Evolutionary conservation across 2,329 filamentous ascomycete genomes (phyloP).

Genomic region (Penicillium sp.): DNA sequence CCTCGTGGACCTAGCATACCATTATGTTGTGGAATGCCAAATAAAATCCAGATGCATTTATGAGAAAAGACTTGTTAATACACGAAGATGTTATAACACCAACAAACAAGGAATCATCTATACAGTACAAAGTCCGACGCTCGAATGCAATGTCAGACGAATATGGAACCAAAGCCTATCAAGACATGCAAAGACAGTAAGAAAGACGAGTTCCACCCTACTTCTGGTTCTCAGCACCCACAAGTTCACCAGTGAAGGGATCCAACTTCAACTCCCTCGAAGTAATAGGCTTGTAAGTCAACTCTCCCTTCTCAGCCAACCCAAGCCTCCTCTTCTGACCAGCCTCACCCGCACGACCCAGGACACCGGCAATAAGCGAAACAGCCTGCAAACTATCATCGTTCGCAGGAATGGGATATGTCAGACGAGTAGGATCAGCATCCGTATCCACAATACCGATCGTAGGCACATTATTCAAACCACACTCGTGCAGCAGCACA

Average conservation of each 20-base stretch:
- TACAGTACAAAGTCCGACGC: slow-evolving; percentile 34
- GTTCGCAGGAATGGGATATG: slow-evolving; percentile 94
- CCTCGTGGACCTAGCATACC: neutral
- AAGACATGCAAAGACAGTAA: neutral
- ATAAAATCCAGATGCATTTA: slow-evolving; percentile 1
- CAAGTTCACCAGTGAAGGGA: slow-evolving; percentile 23
- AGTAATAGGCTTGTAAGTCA: slow-evolving; percentile 54
- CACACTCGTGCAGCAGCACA: slow-evolving; percentile 86
- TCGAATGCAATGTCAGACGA: slow-evolving; percentile 18
- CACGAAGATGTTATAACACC: slow-evolving; percentile 21
- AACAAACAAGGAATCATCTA: slow-evolving; percentile 29
- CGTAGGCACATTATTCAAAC: slow-evolving; percentile 81
- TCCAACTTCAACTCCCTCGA: slow-evolving; percentile 25
- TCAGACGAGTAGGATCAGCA: slow-evolving; percentile 87
- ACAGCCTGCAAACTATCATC: slow-evolving; percentile 89
- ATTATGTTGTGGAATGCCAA: neutral
- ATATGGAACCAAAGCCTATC: slow-evolving; percentile 10
- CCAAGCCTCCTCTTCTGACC: slow-evolving; percentile 69
- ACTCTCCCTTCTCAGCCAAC: slow-evolving; percentile 60
- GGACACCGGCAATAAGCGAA: slow-evolving; percentile 77
- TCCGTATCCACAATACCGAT: slow-evolving; percentile 95
- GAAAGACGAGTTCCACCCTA: neutral
- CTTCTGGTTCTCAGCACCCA: slow-evolving; percentile 14
- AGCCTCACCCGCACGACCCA: slow-evolving; percentile 79
- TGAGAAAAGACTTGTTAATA: slow-evolving; percentile 27